phyloP scores from a whole-genome alignment of 352 stramenopile species.

The Pythium plurisporium region DNA sequence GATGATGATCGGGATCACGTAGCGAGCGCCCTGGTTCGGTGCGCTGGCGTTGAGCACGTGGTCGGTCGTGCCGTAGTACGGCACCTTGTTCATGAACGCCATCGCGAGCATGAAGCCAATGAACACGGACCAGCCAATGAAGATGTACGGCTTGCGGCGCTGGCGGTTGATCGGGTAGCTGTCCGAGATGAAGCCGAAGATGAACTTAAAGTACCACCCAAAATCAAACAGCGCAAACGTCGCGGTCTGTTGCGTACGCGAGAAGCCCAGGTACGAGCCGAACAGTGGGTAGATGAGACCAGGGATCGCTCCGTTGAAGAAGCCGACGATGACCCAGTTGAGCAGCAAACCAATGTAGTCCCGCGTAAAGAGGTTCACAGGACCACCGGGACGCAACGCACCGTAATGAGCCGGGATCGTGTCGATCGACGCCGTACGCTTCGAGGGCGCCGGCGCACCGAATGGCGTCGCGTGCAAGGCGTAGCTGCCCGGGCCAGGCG shows the following conservation, averaged over 20 bases:
- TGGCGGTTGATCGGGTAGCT: slow-evolving; percentile 24
- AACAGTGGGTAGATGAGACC: slow-evolving; percentile 25
- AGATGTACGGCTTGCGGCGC: slow-evolving; percentile 33
- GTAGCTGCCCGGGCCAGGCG: slow-evolving; percentile 6
- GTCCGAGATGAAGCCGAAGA: slow-evolving; percentile 31
- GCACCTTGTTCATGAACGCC: slow-evolving; percentile 15
- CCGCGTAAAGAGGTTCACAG: slow-evolving; percentile 13
- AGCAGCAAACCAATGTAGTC: slow-evolving; percentile 25
- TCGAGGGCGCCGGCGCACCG: neutral
- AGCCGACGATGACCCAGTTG: slow-evolving; percentile 30
- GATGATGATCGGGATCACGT: slow-evolving; percentile 20
- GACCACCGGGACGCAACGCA: slow-evolving; percentile 16
- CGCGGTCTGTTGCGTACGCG: slow-evolving; percentile 1
- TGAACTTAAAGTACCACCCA: slow-evolving; percentile 28
- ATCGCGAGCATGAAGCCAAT: slow-evolving; percentile 21
- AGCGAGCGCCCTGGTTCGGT: slow-evolving; percentile 8
- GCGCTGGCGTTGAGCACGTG: slow-evolving; percentile 11
- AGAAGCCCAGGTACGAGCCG: slow-evolving; percentile 20
- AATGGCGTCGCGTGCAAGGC: slow-evolving; percentile 7
- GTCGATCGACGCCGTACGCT: slow-evolving; percentile 17
- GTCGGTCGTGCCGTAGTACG: slow-evolving; percentile 1
- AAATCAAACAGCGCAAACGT: slow-evolving; percentile 11
- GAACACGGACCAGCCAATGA: slow-evolving; percentile 25
- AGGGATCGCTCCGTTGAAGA: slow-evolving; percentile 25
- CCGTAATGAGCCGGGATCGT: slow-evolving; percentile 15